These are phyloP conservation scores for Oryza rufipogon DNA, from an alignment of 176 grass and related monocot genomes.

Conservation along the genomic window DNA sequence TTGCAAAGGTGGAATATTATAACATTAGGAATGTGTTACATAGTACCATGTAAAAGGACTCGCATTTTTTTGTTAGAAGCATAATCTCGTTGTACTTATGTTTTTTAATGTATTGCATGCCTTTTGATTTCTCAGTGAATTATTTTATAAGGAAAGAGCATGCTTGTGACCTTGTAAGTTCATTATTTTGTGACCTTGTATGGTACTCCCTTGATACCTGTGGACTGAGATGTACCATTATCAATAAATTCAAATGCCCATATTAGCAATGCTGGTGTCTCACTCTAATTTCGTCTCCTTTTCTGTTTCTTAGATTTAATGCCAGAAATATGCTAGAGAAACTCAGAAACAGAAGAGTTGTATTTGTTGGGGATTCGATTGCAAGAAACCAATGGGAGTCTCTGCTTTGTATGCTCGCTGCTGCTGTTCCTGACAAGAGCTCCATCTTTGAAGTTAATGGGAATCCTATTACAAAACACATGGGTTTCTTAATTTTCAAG, in stretches of 20 bases:
- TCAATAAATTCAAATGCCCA: background rate
- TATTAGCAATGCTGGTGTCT: background rate
- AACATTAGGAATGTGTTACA: background rate
- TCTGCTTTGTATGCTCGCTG: constrained; percentile 76
- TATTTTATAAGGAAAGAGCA: too few species aligned
- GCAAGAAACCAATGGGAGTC: constrained; percentile 96
- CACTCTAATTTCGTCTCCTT: constrained; percentile 34
- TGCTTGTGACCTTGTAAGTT: background rate
- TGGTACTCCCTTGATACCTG: background rate
- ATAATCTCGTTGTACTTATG: background rate
- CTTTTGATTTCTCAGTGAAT: background rate
- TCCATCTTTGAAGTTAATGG: constrained; percentile 85
- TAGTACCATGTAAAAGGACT: background rate
- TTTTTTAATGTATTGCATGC: background rate
- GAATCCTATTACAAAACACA: constrained; percentile 90
- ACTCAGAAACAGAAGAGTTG: constrained; percentile 69
- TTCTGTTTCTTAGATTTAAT: constrained; percentile 60
- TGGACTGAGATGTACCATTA: background rate
- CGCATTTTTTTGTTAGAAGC: background rate
- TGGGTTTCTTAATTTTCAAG: constrained; percentile 81
- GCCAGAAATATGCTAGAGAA: constrained; percentile 67
- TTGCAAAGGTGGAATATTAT: background rate
- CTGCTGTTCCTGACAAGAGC: constrained; percentile 54
- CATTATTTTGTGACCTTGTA: constrained; percentile 4
- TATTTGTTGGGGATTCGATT: constrained; percentile 94